phyloP scores from a whole-genome alignment of 768 basidiomycete genomes.

The Xanthoconium purpureum region DNA sequence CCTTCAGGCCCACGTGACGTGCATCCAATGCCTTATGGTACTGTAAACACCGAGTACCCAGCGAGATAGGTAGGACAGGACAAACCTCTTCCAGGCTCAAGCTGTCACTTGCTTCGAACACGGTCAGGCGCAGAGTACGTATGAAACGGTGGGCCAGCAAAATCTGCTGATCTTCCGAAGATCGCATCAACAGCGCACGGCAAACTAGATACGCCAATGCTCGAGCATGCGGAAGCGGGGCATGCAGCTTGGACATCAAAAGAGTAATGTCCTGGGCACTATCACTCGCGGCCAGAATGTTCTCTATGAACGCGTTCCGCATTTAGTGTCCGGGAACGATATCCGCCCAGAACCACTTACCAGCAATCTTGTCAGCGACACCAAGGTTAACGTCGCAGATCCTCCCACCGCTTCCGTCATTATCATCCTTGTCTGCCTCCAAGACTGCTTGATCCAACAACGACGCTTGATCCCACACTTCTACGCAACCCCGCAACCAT shows the following conservation, averaged over 20 bases:
- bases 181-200: constrained; percentile 54
- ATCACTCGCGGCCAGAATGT: constrained; percentile 54
- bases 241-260: constrained; percentile 51
- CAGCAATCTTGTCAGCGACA: constrained; percentile 61
- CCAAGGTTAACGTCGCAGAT: constrained; percentile 53
- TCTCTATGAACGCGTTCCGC: constrained; percentile 42
- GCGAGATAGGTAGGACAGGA: background rate
- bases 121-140: constrained; percentile 42
- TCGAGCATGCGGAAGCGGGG: constrained; percentile 49
- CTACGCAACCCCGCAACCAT: constrained; percentile 56
- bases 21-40: constrained; percentile 43
- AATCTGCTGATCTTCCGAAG: constrained; percentile 59
- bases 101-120: constrained; percentile 44
- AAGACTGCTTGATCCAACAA: constrained; percentile 25
- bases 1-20: constrained; percentile 43
- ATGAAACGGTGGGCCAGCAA: constrained; percentile 50
- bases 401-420: constrained; percentile 36
- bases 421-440: constrained; percentile 32
- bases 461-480: constrained; percentile 36
- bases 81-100: constrained; percentile 31
- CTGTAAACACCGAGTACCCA: constrained; percentile 1
- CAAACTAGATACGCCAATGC: constrained; percentile 59
- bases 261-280: constrained; percentile 42
- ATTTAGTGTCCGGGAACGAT: background rate
- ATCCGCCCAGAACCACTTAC: constrained; percentile 35